These are phyloP conservation scores for Euptelea pleiosperma DNA, from an alignment of 164 flowering plant genomes.

Conservation along the genomic window DNA sequence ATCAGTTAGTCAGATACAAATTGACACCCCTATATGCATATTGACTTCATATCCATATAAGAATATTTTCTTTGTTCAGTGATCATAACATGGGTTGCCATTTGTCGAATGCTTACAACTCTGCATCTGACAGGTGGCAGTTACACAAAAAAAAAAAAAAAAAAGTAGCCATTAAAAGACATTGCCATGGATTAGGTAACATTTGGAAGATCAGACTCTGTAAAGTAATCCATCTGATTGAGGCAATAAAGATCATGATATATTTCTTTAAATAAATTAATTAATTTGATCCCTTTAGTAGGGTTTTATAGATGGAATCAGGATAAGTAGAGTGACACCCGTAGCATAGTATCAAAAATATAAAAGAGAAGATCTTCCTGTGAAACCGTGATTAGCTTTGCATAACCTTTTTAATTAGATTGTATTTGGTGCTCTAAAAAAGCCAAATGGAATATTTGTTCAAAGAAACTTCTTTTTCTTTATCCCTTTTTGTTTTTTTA, in stretches of 20 bases:
- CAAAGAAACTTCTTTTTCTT: no score
- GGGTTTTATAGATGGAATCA: no score
- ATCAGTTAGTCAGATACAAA: no score
- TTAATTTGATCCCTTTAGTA: conserved; percentile 13
- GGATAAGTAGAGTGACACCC: no score
- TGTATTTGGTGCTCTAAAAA: no score
- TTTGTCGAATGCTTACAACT: conserved; percentile 15
- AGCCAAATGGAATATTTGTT: no score
- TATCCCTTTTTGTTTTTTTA: no score
- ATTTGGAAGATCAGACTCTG: conserved; percentile 12
- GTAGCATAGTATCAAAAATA: no score
- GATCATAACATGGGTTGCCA: conserved; percentile 14
- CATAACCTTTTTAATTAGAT: no score
- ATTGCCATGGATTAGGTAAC: conserved; percentile 16
- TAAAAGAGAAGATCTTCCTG: no score
- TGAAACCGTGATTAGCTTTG: no score
- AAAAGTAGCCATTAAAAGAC: conserved; percentile 10
- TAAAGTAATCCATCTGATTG: conserved; percentile 13
- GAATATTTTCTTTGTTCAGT: conserved; percentile 11
- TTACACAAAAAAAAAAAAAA: conserved; percentile 3
- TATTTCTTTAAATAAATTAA: conserved; percentile 4
- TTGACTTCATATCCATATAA: neutral
- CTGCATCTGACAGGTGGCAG: conserved; percentile 29
- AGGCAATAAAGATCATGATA: conserved; percentile 13
- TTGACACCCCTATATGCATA: no score